Base-by-base conservation (phyloP, 768 basidiomycete species). In the Termitomyces eurrhizus region DNA sequence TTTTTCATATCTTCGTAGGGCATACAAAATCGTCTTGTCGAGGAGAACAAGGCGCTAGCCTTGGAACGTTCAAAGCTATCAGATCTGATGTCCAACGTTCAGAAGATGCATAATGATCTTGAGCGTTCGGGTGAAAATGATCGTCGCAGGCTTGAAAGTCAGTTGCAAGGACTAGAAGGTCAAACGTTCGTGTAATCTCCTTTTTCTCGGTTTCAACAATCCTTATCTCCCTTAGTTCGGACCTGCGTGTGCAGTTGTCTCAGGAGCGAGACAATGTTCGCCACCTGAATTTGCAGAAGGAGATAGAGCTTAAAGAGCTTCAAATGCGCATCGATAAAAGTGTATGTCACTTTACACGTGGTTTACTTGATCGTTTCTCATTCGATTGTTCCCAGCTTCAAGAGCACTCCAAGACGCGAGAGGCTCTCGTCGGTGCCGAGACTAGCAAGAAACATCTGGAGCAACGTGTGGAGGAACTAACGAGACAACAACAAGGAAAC, bases 31-130 rank as follows among this genome's bases (percentile, higher is more conserved):
- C 88, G 95, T 32, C 79, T 98, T 14, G 83, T 89, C 3, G 88
- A 93, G 52, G 94, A 98, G 72, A 95, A 97, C 74, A 86, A 86
- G 70, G 81, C 80, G 0, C 78, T 97, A 4, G 78, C 89, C 14
- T 78, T 87, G 66, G 95, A 97, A 68, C 86, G 93, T 11, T 87
- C 93, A 0, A 89, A 91, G 62, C 78, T 97, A 3, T 86, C 92
- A 2, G 92, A 95, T 69, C 80, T 97, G 32, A 93, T 96, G 85
- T 78, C 82, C 29, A 95, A 92, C 68, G 87, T 96, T 26, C 93
- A 95, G 73, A 89, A 84, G 68, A 93, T 97, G 86, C 92, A 93
- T 66, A 85, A 84, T 58, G 95, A 97, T 66, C 78, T 92, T 7
- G 93, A 95, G 69, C 82, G 87, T 53, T 89, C 90, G 0, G 86